Base-by-base conservation (phyloP, 306 rosid genomes). In the Inga oerstediana region DNA sequence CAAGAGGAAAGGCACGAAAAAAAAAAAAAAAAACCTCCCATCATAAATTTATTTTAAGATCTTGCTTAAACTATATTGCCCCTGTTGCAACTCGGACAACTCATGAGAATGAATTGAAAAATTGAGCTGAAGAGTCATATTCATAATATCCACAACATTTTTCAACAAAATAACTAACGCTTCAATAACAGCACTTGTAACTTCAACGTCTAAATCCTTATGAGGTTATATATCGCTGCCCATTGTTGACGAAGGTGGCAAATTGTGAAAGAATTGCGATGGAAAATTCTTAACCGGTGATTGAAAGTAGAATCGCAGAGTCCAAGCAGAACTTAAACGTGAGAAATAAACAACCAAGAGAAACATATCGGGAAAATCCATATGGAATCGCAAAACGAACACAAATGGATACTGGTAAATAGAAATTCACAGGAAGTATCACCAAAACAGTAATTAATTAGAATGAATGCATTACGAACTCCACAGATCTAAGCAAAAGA, bases 401-500 rank as follows among this genome's bases (percentile, higher is more conserved):
- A 66, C 15, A 2, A 45, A 75, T 37, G 35, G n/a, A 66, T n/a
- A 39, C 15, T 22, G 27, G 54, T 7, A 22, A 39, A 39, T 14
- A 9, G 19, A 41, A 41, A 67, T 20, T 54, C n/a, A n/a, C 41
- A 76, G 6, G 30, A 54, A 30, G 1, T 14, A 75, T 13, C 46
- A 62, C 10, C 80, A 75, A 82, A 64, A 67, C 37, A 27, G 39
- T 20, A 14, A 39, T 34, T 39, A 39, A 39, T 39, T 27, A 20
- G 8, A 52, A 52, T 52, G 30, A 77, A 62, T 44, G 61, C 64
- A 56, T 2, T 9, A 69, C 9, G 13, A 70, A 16, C 24, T 22
- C 10, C 45, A 32, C n/a, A 20, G 51, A 72, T 72, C 62, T 61
- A 61, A 78, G 81, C n/a, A 78, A 66, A 44, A 77, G 32, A 37